Percentiles rank a stretch among this genome's conserved stretches.
Conservation (phyloP, 2,329 filamentous ascomycete species). For the Neopestalotiopsis sp. region DNA sequence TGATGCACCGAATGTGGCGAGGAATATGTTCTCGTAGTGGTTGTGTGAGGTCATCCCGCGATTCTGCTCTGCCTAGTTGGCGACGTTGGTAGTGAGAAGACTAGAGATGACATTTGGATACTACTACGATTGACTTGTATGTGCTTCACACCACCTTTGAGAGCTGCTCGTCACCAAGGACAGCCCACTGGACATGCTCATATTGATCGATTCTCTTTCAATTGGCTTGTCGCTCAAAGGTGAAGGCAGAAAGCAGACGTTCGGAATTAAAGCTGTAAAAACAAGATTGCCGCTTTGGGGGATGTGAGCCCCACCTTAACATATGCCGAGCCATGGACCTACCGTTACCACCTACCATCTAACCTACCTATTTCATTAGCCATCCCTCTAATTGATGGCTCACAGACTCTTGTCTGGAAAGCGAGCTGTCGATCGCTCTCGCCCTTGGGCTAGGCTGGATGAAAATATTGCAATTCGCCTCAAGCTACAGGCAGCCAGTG, state of each 20-base stretch:
- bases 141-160: background rate
- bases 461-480: background rate
- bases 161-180: background rate
- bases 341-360: background rate
- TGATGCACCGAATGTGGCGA: slow-evolving; percentile 14
- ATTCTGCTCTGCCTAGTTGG: background rate
- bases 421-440: background rate
- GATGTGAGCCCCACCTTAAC: background rate
- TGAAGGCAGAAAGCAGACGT: background rate
- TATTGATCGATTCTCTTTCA: background rate
- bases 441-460: background rate
- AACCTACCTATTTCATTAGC: background rate
- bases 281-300: background rate
- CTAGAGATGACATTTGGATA: too few species aligned
- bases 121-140: background rate
- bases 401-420: background rate
- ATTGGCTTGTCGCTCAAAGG: background rate
- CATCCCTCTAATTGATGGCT: background rate
- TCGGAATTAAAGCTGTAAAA: background rate
- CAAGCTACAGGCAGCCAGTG: background rate
- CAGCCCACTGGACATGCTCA: background rate
- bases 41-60: slow-evolving; percentile 10
- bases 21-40: background rate
- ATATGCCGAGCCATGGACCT: background rate
- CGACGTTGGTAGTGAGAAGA: background rate